These are phyloP conservation scores for Apiospora koreana DNA, from an alignment of 2,329 filamentous ascomycete species.

Conservation along the genomic window DNA sequence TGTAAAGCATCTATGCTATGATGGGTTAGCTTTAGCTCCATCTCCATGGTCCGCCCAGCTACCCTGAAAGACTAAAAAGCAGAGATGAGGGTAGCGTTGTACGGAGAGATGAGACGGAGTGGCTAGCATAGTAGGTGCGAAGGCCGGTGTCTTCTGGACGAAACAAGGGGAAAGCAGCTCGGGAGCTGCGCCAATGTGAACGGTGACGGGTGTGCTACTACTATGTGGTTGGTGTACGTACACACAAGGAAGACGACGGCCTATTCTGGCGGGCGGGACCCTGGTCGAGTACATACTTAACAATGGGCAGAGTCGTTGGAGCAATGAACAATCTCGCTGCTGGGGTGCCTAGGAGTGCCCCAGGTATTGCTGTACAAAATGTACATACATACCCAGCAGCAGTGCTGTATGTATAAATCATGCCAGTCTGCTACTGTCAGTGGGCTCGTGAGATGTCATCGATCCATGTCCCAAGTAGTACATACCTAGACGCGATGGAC, in stretches of 20 bases:
- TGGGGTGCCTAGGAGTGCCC: no score
- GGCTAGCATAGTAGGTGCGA: neutral
- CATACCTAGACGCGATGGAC: neutral
- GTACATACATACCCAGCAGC: neutral
- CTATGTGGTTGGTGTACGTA: neutral
- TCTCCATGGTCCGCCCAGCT: neutral
- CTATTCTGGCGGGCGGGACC: neutral
- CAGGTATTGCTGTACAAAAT: neutral
- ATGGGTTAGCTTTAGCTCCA: neutral
- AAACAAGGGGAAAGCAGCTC: neutral
- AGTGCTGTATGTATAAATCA: neutral
- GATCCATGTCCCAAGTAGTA: neutral
- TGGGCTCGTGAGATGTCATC: neutral
- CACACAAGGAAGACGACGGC: neutral
- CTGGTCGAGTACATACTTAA: neutral
- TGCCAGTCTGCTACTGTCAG: no score
- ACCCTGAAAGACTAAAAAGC: neutral
- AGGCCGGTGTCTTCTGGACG: slow-evolving; percentile 2
- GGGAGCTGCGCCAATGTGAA: neutral
- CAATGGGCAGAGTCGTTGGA: neutral
- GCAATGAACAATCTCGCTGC: neutral
- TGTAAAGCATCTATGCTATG: no score
- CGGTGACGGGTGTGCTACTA: neutral
- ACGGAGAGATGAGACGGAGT: slow-evolving; percentile 2
- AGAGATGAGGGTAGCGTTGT: neutral